Evolutionary conservation across 441 rosid genomes (phyloP).

Genomic region (Euphorbia schlechtendalii): DNA sequence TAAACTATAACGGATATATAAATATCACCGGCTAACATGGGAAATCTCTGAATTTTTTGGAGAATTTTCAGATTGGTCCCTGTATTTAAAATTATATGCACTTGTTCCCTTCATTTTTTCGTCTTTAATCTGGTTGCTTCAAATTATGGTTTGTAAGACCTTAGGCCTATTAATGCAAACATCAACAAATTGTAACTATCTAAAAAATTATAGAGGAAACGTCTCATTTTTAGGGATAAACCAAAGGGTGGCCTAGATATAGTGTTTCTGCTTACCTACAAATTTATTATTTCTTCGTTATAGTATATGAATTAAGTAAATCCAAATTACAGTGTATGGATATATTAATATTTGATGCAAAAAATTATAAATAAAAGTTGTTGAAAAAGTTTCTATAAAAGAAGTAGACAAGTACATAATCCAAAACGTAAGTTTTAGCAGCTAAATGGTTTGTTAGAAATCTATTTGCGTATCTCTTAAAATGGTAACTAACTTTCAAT

Average conservation of each 20-base stretch:
- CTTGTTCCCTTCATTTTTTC: not conserved
- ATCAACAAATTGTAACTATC: constrained; percentile 7
- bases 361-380: too few species aligned
- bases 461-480: not conserved
- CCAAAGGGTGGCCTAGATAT: too few species aligned
- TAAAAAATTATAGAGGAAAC: not conserved
- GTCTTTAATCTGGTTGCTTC: too few species aligned
- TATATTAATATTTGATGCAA: too few species aligned
- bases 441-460: not conserved
- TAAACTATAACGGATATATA: too few species aligned
- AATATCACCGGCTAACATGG: constrained; percentile 24
- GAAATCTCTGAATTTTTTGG: constrained; percentile 19
- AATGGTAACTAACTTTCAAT: not conserved
- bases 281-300: too few species aligned
- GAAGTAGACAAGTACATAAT: too few species aligned
- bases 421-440: not conserved
- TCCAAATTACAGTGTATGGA: not conserved
- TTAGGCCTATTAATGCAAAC: constrained; percentile 9
- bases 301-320: too few species aligned
- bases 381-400: too few species aligned
- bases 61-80: not conserved
- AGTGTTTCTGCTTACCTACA: too few species aligned
- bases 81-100: constrained; percentile 5
- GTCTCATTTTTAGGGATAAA: not conserved
- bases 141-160: constrained; percentile 12